phyloP scores from a whole-genome alignment of 2,329 filamentous ascomycete genomes.

The Arachnomyces sp. region DNA sequence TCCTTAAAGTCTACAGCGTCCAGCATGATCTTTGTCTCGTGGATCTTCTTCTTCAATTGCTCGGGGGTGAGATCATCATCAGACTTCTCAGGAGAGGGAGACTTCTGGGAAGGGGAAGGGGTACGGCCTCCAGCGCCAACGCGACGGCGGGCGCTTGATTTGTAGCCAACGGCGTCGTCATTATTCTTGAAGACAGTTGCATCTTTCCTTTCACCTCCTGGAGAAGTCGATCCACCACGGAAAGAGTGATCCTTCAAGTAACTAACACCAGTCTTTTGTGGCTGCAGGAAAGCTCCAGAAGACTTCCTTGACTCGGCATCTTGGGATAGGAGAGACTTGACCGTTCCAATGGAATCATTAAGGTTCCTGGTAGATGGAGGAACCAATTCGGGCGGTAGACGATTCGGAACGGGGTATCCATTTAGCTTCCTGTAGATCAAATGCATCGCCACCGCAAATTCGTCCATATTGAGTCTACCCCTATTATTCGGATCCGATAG shows the following conservation, averaged over 20 bases:
- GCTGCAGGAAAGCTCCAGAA: constrained; percentile 80
- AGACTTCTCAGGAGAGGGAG: constrained; percentile 52
- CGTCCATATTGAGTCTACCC: constrained; percentile 87
- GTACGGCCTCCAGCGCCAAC: constrained; percentile 63
- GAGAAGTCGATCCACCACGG: constrained; percentile 54
- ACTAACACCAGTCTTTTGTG: constrained; percentile 95
- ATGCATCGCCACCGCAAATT: constrained; percentile 98
- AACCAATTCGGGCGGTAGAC: constrained; percentile 82
- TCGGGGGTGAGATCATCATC: constrained; percentile 79
- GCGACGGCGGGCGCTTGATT: constrained; percentile 84
- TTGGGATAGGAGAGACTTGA: constrained; percentile 81
- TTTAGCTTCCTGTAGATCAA: constrained; percentile 96
- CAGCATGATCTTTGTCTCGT: constrained; percentile 86
- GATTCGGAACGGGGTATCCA: constrained; percentile 82
- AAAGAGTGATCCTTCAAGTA: constrained; percentile 96
- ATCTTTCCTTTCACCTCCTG: constrained; percentile 68
- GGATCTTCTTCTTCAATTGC: constrained; percentile 84
- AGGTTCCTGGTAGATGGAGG: constrained; percentile 92
- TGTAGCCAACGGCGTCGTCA: constrained; percentile 84
- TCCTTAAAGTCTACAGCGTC: constrained; percentile 97
- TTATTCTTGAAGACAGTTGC: constrained; percentile 96
- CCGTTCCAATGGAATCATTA: constrained; percentile 82
- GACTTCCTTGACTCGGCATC: constrained; percentile 87
- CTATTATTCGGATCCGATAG: constrained; percentile 90
- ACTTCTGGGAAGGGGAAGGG: constrained; percentile 72